These are phyloP conservation scores for Lathyrus oleraceus DNA, from an alignment of 306 rosid species.

Conservation along the genomic window DNA sequence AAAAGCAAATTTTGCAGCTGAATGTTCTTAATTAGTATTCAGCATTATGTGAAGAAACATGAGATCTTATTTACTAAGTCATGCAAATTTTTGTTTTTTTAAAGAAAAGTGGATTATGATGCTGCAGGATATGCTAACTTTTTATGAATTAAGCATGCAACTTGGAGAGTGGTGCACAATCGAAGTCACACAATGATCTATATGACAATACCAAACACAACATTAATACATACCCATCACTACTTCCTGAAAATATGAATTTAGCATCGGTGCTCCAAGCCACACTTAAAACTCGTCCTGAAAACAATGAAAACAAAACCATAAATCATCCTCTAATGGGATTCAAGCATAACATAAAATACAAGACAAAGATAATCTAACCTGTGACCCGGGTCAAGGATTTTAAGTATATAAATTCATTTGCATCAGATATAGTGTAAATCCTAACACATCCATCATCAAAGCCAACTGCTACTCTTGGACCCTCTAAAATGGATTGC, in stretches of 20 bases:
- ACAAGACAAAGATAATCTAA: slow-evolving; percentile 46
- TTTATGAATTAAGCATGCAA: not conserved
- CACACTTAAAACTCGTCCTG: slow-evolving; percentile 84
- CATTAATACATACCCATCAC: slow-evolving; percentile 74
- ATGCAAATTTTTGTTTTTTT: not conserved
- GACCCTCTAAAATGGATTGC: slow-evolving; percentile 39
- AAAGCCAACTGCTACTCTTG: slow-evolving; percentile 65
- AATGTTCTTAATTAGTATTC: slow-evolving; percentile 50
- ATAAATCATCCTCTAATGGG: slow-evolving; percentile 18
- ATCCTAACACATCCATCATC: slow-evolving; percentile 80
- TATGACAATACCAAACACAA: slow-evolving; percentile 1
- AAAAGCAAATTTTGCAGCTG: not conserved
- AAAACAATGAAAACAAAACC: slow-evolving; percentile 42
- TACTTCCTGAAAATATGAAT: slow-evolving; percentile 81
- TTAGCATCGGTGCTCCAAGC: slow-evolving; percentile 83
- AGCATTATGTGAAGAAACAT: slow-evolving; percentile 33
- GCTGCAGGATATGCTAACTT: not conserved
- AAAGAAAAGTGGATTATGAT: not conserved
- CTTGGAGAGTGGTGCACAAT: not conserved
- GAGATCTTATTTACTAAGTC: not conserved
- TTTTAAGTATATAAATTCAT: slow-evolving; percentile 63
- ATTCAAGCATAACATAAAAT: not conserved
- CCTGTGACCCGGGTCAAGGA: slow-evolving; percentile 86
- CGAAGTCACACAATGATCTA: not conserved
- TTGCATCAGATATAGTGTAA: slow-evolving; percentile 54